These are phyloP conservation scores for Phytophthora pinifolia DNA, from an alignment of 352 stramenopile genomes.

Conservation along the genomic window DNA sequence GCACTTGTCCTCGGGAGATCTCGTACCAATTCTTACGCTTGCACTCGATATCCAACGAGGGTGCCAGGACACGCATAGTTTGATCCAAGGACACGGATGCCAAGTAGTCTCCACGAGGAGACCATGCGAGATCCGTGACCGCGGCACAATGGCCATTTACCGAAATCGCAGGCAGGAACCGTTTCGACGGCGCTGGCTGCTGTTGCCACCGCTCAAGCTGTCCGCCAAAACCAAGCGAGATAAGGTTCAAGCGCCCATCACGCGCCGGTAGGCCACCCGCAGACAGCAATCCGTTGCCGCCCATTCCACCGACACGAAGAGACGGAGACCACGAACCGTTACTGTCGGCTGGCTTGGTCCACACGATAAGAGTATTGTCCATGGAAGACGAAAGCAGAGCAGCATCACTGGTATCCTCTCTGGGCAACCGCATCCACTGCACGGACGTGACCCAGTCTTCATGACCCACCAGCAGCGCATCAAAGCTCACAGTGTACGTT, in stretches of 20 bases:
- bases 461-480: slow-evolving; percentile 67
- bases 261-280: slow-evolving; percentile 34
- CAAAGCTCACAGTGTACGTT: slow-evolving; percentile 57
- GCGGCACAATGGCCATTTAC: slow-evolving; percentile 56
- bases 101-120: slow-evolving; percentile 57
- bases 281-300: slow-evolving; percentile 53
- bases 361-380: slow-evolving; percentile 79
- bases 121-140: slow-evolving; percentile 74
- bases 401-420: background rate
- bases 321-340: slow-evolving; percentile 44
- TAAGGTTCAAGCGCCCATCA: slow-evolving; percentile 41
- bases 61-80: slow-evolving; percentile 60
- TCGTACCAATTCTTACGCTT: slow-evolving; percentile 41
- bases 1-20: slow-evolving; percentile 76
- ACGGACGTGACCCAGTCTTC: slow-evolving; percentile 85
- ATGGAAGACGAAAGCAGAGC: slow-evolving; percentile 68
- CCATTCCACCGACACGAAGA: slow-evolving; percentile 58
- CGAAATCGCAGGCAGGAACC: slow-evolving; percentile 52
- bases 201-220: slow-evolving; percentile 73
- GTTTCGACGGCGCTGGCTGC: slow-evolving; percentile 43
- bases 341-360: slow-evolving; percentile 31
- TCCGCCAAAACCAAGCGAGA: slow-evolving; percentile 62
- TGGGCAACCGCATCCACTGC: slow-evolving; percentile 42
- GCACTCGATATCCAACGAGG: slow-evolving; percentile 3
- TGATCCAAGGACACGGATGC: slow-evolving; percentile 78